Evolutionary conservation across 2,329 filamentous ascomycete species (phyloP).

Genomic region (Penicillium fuscoglaucum): DNA sequence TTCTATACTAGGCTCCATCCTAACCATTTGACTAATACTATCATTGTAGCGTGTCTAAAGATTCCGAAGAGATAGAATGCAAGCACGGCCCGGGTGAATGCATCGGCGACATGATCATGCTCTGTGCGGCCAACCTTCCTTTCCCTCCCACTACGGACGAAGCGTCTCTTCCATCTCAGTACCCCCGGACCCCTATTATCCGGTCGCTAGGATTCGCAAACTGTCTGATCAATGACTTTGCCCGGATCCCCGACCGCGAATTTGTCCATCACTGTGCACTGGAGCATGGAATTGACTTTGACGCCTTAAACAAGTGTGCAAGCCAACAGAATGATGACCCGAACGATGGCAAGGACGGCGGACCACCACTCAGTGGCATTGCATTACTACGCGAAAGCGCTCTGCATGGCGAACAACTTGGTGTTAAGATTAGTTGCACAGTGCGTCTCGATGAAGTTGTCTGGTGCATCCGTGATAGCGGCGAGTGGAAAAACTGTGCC

Average conservation of each 20-base stretch:
- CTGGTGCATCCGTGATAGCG: slow-evolving; percentile 80
- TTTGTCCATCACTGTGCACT: slow-evolving; percentile 84
- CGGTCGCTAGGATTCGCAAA: slow-evolving; percentile 90
- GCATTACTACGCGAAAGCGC: slow-evolving; percentile 48
- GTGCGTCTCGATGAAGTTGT: slow-evolving; percentile 74
- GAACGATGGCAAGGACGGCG: slow-evolving; percentile 57
- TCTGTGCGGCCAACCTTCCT: slow-evolving; percentile 75
- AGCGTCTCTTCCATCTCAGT: slow-evolving; percentile 39
- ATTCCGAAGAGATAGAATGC: slow-evolving; percentile 81
- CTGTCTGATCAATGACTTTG: slow-evolving; percentile 77
- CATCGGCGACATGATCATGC: slow-evolving; percentile 89
- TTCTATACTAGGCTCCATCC: not conserved
- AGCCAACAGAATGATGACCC: slow-evolving; percentile 72
- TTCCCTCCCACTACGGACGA: slow-evolving; percentile 34
- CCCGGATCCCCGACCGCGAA: slow-evolving; percentile 72
- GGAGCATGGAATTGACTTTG: slow-evolving; percentile 85
- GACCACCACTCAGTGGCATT: slow-evolving; percentile 55
- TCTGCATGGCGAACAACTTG: slow-evolving; percentile 58
- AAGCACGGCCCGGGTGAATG: slow-evolving; percentile 88
- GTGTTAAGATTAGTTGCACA: slow-evolving; percentile 73
- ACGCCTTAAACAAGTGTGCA: slow-evolving; percentile 77
- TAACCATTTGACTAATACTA: slow-evolving; percentile 8
- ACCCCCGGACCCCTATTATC: slow-evolving; percentile 72
- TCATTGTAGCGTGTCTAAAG: slow-evolving; percentile 56
- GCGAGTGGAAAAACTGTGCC: slow-evolving; percentile 77